Evolutionary conservation across 2,329 filamentous ascomycete genomes (phyloP).

Genomic region (Colletotrichum sojae): DNA sequence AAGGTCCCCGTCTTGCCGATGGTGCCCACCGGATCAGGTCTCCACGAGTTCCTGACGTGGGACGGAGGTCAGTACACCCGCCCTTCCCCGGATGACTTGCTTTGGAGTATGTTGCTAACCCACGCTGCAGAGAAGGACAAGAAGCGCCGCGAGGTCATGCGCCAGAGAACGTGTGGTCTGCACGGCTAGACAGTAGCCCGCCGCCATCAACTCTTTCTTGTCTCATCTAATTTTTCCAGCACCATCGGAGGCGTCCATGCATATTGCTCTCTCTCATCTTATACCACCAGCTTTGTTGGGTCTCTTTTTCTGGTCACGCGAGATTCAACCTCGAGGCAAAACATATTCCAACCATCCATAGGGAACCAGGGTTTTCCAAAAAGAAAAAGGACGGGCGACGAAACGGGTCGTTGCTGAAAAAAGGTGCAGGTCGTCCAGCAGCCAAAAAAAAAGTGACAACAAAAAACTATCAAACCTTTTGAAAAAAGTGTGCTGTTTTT

Average conservation of each 20-base stretch:
- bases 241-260: slow-evolving; percentile 39
- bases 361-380: slow-evolving; percentile 31
- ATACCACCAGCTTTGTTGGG: slow-evolving; percentile 39
- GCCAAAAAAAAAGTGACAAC: slow-evolving; percentile 8
- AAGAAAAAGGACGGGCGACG: slow-evolving; percentile 17
- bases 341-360: slow-evolving; percentile 22
- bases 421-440: slow-evolving; percentile 16
- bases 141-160: slow-evolving; percentile 76
- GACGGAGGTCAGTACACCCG: slow-evolving; percentile 74
- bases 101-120: slow-evolving; percentile 49
- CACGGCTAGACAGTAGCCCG: slow-evolving; percentile 32
- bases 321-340: slow-evolving; percentile 8
- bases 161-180: slow-evolving; percentile 70
- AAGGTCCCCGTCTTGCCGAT: slow-evolving; percentile 97
- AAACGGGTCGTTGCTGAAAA: slow-evolving; percentile 3
- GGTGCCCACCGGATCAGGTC: slow-evolving; percentile 88
- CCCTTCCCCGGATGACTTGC: background rate
- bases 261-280: slow-evolving; percentile 40
- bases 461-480: slow-evolving; percentile 1
- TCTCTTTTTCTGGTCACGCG: slow-evolving; percentile 16
- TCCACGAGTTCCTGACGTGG: slow-evolving; percentile 95
- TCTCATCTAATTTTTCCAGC: slow-evolving; percentile 27
- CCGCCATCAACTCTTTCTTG: slow-evolving; percentile 23
- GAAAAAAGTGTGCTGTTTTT: slow-evolving; percentile 15
- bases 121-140: slow-evolving; percentile 73